A percentile compares a stretch with the other conserved stretches of the same genome.
Evolutionary conservation across 2,329 filamentous ascomycete species (phyloP).

Genomic region (Apiospora phragmitis): DNA sequence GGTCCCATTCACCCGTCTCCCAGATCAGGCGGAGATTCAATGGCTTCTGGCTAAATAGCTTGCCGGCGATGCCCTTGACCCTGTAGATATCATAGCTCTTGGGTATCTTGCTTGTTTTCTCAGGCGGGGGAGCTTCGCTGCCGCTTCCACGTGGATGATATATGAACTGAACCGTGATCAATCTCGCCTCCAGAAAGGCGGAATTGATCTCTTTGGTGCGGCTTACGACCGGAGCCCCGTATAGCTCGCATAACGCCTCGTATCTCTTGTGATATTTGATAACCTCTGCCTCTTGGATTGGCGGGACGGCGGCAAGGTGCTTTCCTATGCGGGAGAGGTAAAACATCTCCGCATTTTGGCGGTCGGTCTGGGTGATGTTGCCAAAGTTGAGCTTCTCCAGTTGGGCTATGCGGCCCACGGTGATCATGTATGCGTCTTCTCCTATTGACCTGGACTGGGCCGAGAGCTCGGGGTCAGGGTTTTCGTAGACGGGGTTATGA

Average conservation of each 20-base stretch:
- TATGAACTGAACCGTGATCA: slow-evolving; percentile 65
- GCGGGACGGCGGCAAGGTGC: slow-evolving; percentile 65
- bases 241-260: slow-evolving; percentile 68
- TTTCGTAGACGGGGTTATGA: slow-evolving; percentile 80
- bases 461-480: slow-evolving; percentile 39
- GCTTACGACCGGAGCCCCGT: slow-evolving; percentile 69
- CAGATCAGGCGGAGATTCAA: slow-evolving; percentile 70
- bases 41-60: slow-evolving; percentile 65
- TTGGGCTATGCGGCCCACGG: slow-evolving; percentile 69
- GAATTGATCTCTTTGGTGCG: slow-evolving; percentile 65
- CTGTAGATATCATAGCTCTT: slow-evolving; percentile 78
- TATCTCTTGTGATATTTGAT: slow-evolving; percentile 70
- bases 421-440: slow-evolving; percentile 88
- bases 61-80: slow-evolving; percentile 75
- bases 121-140: slow-evolving; percentile 17
- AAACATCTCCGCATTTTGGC: slow-evolving; percentile 87
- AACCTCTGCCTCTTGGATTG: slow-evolving; percentile 54
- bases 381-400: slow-evolving; percentile 75
- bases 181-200: slow-evolving; percentile 76
- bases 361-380: slow-evolving; percentile 69
- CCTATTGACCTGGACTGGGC: slow-evolving; percentile 39
- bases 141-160: slow-evolving; percentile 16
- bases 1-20: slow-evolving; percentile 92
- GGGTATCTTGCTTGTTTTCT: slow-evolving; percentile 59
- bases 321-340: slow-evolving; percentile 83